Evolutionary conservation across 495 filamentous ascomycete genomes (phyloP).

Genomic region (Aspergillus sparsus): DNA sequence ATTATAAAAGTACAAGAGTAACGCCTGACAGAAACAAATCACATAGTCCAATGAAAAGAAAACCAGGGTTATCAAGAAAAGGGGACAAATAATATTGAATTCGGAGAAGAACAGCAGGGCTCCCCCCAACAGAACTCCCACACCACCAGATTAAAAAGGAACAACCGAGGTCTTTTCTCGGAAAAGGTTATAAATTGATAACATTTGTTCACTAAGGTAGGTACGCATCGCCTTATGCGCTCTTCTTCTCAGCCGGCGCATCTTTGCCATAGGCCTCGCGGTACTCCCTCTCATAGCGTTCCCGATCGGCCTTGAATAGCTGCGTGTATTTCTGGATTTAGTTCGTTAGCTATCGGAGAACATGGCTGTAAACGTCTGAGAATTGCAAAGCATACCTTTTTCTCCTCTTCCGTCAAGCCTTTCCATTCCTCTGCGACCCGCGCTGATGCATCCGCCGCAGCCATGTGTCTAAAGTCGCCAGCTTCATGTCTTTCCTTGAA

Average conservation of each 20-base stretch:
- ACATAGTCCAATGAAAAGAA: background rate
- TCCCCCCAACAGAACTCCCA: background rate
- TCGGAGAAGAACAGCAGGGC: background rate
- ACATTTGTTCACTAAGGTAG: background rate
- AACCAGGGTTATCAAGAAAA: background rate
- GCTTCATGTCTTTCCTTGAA: slow-evolving; percentile 43
- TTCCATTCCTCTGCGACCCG: slow-evolving; percentile 58
- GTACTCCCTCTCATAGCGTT: slow-evolving; percentile 40
- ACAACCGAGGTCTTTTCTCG: background rate
- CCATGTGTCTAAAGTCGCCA: slow-evolving; percentile 49
- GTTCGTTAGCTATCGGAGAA: background rate
- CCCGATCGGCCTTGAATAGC: slow-evolving; percentile 22
- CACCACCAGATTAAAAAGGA: background rate
- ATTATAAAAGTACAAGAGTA: slow-evolving; percentile 3
- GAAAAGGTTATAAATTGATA: background rate
- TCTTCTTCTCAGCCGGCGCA: slow-evolving; percentile 6
- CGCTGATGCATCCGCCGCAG: slow-evolving; percentile 28
- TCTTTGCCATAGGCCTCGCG: slow-evolving; percentile 37
- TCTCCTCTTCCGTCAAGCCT: slow-evolving; percentile 50
- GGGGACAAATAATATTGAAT: background rate
- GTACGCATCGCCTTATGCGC: background rate
- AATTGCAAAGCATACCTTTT: slow-evolving; percentile 48
- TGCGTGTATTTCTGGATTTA: slow-evolving; percentile 32
- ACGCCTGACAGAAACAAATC: background rate
- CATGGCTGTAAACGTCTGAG: background rate